A percentile compares a stretch with the other conserved stretches of the same genome.
phyloP scores from a whole-genome alignment of 1,139 yeast species.

The Yamadazyma taylorii region DNA sequence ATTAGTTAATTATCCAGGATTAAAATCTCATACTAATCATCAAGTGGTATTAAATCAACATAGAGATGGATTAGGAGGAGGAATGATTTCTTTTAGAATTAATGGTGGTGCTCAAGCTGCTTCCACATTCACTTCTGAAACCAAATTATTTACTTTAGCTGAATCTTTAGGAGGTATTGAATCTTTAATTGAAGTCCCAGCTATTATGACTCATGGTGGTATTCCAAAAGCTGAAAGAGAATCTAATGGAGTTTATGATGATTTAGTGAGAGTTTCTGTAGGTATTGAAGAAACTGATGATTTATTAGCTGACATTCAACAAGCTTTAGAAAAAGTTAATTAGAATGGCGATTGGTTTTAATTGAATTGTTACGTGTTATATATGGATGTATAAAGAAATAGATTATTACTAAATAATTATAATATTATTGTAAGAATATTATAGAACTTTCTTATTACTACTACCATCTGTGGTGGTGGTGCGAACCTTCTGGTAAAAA shows the following conservation, averaged over 20 bases:
- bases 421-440: too few relatives aligned
- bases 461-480: too few relatives aligned
- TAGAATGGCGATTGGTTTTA: background rate
- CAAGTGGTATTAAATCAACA: conserved; percentile 71
- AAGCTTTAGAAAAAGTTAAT: conserved; percentile 52
- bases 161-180: conserved; percentile 92
- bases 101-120: conserved; percentile 82
- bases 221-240: conserved; percentile 81
- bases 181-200: conserved; percentile 84
- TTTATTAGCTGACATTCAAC: conserved; percentile 68
- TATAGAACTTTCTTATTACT: too few relatives aligned
- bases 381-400: too few relatives aligned
- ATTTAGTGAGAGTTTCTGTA: conserved; percentile 78
- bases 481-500: too few relatives aligned
- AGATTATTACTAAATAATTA: too few relatives aligned
- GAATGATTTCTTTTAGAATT: conserved; percentile 87
- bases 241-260: conserved; percentile 78
- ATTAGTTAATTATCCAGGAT: conserved; percentile 82
- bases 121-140: conserved; percentile 66
- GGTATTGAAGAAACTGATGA: conserved; percentile 88
- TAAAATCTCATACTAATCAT: conserved; percentile 63
- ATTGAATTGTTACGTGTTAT: too few relatives aligned
- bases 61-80: conserved; percentile 86
- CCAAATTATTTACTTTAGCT: conserved; percentile 80
- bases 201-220: conserved; percentile 92